Evolutionary conservation across 2,329 filamentous ascomycete genomes (phyloP), one percentile per base, ranked within the genome.

Genomic region (Aureobasidium vineae): DNA sequence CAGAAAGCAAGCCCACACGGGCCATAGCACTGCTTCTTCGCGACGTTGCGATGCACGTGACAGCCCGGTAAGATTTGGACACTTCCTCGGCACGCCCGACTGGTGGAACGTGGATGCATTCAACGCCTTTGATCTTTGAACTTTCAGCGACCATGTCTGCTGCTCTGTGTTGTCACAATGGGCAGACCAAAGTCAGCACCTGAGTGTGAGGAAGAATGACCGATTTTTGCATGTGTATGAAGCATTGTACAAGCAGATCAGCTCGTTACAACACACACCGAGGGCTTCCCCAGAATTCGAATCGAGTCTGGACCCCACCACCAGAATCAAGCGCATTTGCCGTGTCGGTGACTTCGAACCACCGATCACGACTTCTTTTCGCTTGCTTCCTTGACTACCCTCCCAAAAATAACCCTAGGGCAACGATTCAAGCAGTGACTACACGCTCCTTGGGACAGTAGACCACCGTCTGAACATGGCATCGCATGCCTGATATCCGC

Each of bases 281-380:
- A 59, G 4, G 56, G 23, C 41, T 33, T n/a, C 5, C n/a, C 10
- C 56, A 23, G 19, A 19, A 23, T 28, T n/a, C 57, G 13, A 26
- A 11, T 40, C 21, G 43, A 59, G 56, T 45, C 40, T 59, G 40
- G 56, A 59, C 33, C 56, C 56, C 53, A 54, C 50, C 28, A 43
- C n/a, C 43, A 19, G 19, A 61, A 6, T 36, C 56, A 40, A 60
- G 19, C 3, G 5, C 43, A 61, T 36, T 26, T 38, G 43, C 41
- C 43, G 57, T 8, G 31, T 40, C 52, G 50, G 52, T 21, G 28
- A 53, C 31, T 33, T 19, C 28, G 50, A 19, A 36, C 16, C 8
- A 38, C 56, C 26, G 56, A 21, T 26, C 33, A 33, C 33, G 40
- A 36, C 56, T 31, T n/a, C 13, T 40, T 59, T n/a, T 43, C 10